Percentiles rank a stretch among this genome's conserved stretches.
phyloP scores from a whole-genome alignment of 2,329 filamentous ascomycete genomes.

The Penicillium olsonii region DNA sequence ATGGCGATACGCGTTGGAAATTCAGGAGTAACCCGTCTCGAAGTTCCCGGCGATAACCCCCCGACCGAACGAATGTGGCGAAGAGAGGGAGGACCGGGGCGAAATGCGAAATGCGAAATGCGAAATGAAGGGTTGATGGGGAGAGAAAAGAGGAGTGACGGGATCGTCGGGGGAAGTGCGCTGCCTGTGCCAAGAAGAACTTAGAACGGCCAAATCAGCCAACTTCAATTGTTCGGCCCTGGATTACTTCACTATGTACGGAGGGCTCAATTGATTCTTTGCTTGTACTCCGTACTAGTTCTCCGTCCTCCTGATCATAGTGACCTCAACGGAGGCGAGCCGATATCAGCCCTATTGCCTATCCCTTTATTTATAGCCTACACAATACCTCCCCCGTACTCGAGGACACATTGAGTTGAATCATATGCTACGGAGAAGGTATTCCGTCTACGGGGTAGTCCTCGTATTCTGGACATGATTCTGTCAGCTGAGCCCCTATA shows the following conservation, averaged over 20 bases:
- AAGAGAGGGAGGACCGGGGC: slow-evolving; percentile 12
- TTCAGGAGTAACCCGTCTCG: slow-evolving; percentile 21
- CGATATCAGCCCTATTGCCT: neutral
- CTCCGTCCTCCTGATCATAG: no score
- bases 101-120: neutral
- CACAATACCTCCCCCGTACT: no score
- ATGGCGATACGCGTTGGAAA: slow-evolving; percentile 52
- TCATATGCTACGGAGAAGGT: no score
- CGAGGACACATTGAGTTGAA: no score
- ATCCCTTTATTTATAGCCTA: slow-evolving; percentile 10
- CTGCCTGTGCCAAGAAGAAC: slow-evolving; percentile 16
- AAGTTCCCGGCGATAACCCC: slow-evolving; percentile 25
- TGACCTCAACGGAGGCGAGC: neutral
- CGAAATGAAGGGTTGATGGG: slow-evolving; percentile 13
- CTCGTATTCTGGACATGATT: neutral
- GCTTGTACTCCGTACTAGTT: neutral
- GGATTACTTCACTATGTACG: no score
- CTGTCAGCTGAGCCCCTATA: neutral
- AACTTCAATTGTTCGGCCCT: neutral
- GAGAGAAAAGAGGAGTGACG: slow-evolving; percentile 21
- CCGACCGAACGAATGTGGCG: slow-evolving; percentile 30
- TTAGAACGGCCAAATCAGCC: slow-evolving; percentile 9
- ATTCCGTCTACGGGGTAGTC: neutral
- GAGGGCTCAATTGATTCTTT: neutral
- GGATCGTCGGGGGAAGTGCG: slow-evolving; percentile 20